A percentile compares a stretch with the other conserved stretches of the same genome.
phyloP scores from a whole-genome alignment of 2,329 filamentous ascomycete species.

The Phoma sp. region DNA sequence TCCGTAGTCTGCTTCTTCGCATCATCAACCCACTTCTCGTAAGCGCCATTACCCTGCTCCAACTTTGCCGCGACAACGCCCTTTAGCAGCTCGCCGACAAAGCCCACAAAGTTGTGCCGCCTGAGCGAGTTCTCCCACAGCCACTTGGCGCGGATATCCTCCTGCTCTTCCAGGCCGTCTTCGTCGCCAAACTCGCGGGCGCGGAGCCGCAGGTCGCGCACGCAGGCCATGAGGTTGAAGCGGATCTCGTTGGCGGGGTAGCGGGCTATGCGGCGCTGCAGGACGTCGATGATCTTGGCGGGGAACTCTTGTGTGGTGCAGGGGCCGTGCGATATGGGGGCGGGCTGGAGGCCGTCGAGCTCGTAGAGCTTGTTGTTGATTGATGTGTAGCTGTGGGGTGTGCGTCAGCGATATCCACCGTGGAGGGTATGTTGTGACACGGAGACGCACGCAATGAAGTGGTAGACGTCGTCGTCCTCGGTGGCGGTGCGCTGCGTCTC shows the following conservation, averaged over 20 bases:
- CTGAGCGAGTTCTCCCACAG: slow-evolving; percentile 92
- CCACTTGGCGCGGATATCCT: slow-evolving; percentile 85
- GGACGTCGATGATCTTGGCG: slow-evolving; percentile 80
- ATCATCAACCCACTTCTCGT: slow-evolving; percentile 75
- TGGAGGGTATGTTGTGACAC: background rate
- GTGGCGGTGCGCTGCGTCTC: slow-evolving; percentile 77
- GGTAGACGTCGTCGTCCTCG: slow-evolving; percentile 89
- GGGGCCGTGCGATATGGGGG: slow-evolving; percentile 85
- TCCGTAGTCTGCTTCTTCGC: slow-evolving; percentile 64
- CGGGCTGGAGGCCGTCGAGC: slow-evolving; percentile 90
- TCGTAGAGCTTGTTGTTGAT: slow-evolving; percentile 85
- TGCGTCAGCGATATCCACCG: background rate
- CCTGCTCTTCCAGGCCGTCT: slow-evolving; percentile 78
- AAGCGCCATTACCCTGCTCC: slow-evolving; percentile 67
- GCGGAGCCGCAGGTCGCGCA: slow-evolving; percentile 76
- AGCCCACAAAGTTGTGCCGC: slow-evolving; percentile 94
- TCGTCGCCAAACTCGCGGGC: slow-evolving; percentile 82
- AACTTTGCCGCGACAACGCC: slow-evolving; percentile 80
- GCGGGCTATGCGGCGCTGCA: slow-evolving; percentile 80
- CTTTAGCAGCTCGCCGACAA: slow-evolving; percentile 88
- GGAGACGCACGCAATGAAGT: slow-evolving; percentile 76
- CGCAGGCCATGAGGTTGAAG: slow-evolving; percentile 95
- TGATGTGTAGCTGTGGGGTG: slow-evolving; percentile 67
- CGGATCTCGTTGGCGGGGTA: slow-evolving; percentile 89
- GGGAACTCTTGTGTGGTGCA: slow-evolving; percentile 77